These are phyloP conservation scores for Gastrolobium villosum DNA, from an alignment of 306 rosid species.

Conservation along the genomic window DNA sequence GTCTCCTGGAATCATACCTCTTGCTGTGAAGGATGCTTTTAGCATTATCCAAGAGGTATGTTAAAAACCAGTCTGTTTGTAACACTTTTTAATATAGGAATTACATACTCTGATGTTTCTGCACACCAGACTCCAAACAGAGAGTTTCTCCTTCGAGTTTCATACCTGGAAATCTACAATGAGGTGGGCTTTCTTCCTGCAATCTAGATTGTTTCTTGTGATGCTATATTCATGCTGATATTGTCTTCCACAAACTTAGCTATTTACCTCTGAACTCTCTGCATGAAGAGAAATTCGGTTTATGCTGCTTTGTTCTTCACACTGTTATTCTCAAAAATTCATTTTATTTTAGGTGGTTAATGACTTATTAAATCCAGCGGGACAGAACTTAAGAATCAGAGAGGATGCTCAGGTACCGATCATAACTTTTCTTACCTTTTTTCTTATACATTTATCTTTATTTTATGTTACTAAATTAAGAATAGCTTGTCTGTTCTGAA, in stretches of 20 bases:
- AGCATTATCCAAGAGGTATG: slow-evolving; percentile 99
- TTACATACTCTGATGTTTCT: slow-evolving; percentile 46
- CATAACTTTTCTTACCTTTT: slow-evolving; percentile 40
- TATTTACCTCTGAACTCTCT: slow-evolving; percentile 31
- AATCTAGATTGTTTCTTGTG: slow-evolving; percentile 36
- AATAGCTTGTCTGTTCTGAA: slow-evolving; percentile 9
- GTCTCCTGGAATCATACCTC: slow-evolving; percentile 98
- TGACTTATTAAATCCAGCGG: slow-evolving; percentile 96
- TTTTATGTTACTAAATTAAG: slow-evolving; percentile 28
- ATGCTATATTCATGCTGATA: slow-evolving; percentile 31
- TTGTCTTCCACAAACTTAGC: slow-evolving; percentile 28
- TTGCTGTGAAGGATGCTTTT: slow-evolving; percentile 98
- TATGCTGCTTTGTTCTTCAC: slow-evolving; percentile 39
- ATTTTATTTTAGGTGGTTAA: slow-evolving; percentile 85
- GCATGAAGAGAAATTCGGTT: slow-evolving; percentile 47
- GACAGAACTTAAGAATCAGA: slow-evolving; percentile 97
- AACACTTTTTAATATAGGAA: slow-evolving; percentile 44
- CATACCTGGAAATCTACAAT: slow-evolving; percentile 97
- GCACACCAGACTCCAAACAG: slow-evolving; percentile 86
- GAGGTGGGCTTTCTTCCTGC: slow-evolving; percentile 71
- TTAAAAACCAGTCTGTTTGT: slow-evolving; percentile 39
- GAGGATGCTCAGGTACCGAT: slow-evolving; percentile 93
- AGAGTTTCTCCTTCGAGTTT: slow-evolving; percentile 97
- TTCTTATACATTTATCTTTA: slow-evolving; percentile 30
- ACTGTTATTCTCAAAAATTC: slow-evolving; percentile 28